These are phyloP conservation scores for Poronia punctata DNA, from an alignment of 495 filamentous ascomycete genomes.

Conservation along the genomic window DNA sequence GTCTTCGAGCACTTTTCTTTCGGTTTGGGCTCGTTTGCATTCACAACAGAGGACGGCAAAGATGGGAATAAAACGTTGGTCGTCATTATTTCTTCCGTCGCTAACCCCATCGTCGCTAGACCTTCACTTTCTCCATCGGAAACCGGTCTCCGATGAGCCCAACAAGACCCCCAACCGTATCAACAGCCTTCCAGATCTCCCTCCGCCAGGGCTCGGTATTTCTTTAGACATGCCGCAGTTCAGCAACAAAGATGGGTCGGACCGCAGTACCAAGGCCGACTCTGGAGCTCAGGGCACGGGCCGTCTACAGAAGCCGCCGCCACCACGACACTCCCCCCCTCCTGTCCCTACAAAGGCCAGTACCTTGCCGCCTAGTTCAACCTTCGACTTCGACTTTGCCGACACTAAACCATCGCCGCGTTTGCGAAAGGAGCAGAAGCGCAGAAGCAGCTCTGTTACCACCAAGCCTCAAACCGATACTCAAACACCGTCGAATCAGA, in stretches of 20 bases:
- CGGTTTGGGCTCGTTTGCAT: no score
- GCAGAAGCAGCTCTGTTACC: constrained; percentile 21
- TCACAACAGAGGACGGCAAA: constrained; percentile 5
- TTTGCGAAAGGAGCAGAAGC: constrained; percentile 21
- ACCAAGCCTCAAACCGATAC: constrained; percentile 11
- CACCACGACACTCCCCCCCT: constrained; percentile 8
- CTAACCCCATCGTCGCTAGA: constrained; percentile 22
- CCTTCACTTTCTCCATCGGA: constrained; percentile 14
- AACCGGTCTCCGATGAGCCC: constrained; percentile 17
- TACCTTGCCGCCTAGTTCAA: constrained; percentile 12
- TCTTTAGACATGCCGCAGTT: constrained; percentile 1
- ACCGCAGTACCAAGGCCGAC: not conserved
- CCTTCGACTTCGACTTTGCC: constrained; percentile 18
- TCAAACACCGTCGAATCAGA: constrained; percentile 6
- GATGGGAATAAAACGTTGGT: constrained; percentile 21
- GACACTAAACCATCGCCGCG: constrained; percentile 20
- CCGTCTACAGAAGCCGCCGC: constrained; percentile 18
- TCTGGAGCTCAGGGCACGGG: not conserved
- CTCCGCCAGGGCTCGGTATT: constrained; percentile 2
- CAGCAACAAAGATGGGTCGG: constrained; percentile 5
- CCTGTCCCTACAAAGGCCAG: constrained; percentile 6
- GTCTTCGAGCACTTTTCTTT: no score
- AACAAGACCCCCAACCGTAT: constrained; percentile 8
- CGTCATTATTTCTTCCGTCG: constrained; percentile 22
- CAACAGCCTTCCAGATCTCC: constrained; percentile 12